Conservation (phyloP, 2,329 filamentous ascomycete genomes). For the Phaeomoniella chlamydospora region DNA sequence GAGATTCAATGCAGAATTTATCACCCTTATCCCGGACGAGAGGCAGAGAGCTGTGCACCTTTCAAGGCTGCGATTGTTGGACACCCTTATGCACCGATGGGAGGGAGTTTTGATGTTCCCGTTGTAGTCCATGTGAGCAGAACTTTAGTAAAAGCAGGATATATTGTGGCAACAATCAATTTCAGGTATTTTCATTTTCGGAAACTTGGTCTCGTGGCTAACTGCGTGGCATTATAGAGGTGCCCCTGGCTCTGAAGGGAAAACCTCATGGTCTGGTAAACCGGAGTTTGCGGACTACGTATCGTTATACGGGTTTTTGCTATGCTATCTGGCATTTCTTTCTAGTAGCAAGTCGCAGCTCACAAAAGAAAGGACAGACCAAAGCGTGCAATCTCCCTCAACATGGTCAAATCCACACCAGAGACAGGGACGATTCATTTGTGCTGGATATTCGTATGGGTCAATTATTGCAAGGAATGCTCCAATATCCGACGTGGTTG, state of each 20-base stretch:
- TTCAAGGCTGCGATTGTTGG: slow-evolving; percentile 52
- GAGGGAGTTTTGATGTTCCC: slow-evolving; percentile 71
- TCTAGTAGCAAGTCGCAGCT: slow-evolving; percentile 11
- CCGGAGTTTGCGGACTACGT: slow-evolving; percentile 72
- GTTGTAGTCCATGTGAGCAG: slow-evolving; percentile 54
- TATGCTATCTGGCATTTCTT: slow-evolving; percentile 55
- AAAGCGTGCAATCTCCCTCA: slow-evolving; percentile 4
- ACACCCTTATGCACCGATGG: slow-evolving; percentile 81
- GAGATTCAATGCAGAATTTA: slow-evolving; percentile 72
- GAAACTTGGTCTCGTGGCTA: slow-evolving; percentile 6
- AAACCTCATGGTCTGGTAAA: slow-evolving; percentile 75
- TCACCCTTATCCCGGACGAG: slow-evolving; percentile 39
- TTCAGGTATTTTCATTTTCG: slow-evolving; percentile 52
- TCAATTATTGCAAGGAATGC: slow-evolving; percentile 65
- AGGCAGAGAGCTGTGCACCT: slow-evolving; percentile 16
- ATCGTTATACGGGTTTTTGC: slow-evolving; percentile 66
- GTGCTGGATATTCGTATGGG: slow-evolving; percentile 84
- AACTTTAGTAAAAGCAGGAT: slow-evolving; percentile 55
- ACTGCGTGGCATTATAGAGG: too few relatives aligned
- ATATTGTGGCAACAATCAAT: slow-evolving; percentile 76
- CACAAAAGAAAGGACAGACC: neutral
- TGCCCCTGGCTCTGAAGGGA: slow-evolving; percentile 56
- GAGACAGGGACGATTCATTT: slow-evolving; percentile 26
- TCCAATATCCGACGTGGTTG: slow-evolving; percentile 42
- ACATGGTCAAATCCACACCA: slow-evolving; percentile 4